Evolutionary conservation across 495 filamentous ascomycete genomes (phyloP).

Genomic region (Letharia columbiana): DNA sequence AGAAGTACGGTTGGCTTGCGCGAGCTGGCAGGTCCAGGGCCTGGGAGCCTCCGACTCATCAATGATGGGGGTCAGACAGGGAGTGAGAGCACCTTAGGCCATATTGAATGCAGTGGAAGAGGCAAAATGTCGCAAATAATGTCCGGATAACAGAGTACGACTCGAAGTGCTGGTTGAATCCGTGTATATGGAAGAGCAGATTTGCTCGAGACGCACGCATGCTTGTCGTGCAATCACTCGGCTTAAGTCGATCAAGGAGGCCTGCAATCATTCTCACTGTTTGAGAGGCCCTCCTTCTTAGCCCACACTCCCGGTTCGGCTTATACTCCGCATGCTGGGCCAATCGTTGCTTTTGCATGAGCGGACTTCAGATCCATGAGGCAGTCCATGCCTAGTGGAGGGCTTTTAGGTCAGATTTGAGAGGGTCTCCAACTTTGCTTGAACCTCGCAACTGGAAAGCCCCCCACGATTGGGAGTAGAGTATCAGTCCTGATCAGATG

Average conservation of each 20-base stretch:
- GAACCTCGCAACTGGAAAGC: too few relatives aligned
- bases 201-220: background rate
- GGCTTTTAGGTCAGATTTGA: too few relatives aligned
- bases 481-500: background rate
- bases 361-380: background rate
- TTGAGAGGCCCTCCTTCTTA: background rate
- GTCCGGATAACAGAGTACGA: background rate
- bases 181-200: background rate
- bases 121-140: background rate
- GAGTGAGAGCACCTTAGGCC: background rate
- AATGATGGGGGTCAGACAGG: background rate
- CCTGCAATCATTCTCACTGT: background rate
- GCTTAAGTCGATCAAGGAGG: background rate
- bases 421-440: too few relatives aligned
- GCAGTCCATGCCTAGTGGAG: background rate
- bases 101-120: background rate
- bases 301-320: background rate
- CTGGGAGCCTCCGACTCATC: background rate
- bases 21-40: background rate
- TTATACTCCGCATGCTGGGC: background rate
- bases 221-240: background rate
- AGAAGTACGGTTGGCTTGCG: background rate
- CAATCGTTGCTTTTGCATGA: background rate
- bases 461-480: background rate
- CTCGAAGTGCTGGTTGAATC: background rate